Evolutionary conservation across 176 grass and related monocot genomes (phyloP), one percentile per base, ranked within the genome.

Genomic region (Stipa capillata): DNA sequence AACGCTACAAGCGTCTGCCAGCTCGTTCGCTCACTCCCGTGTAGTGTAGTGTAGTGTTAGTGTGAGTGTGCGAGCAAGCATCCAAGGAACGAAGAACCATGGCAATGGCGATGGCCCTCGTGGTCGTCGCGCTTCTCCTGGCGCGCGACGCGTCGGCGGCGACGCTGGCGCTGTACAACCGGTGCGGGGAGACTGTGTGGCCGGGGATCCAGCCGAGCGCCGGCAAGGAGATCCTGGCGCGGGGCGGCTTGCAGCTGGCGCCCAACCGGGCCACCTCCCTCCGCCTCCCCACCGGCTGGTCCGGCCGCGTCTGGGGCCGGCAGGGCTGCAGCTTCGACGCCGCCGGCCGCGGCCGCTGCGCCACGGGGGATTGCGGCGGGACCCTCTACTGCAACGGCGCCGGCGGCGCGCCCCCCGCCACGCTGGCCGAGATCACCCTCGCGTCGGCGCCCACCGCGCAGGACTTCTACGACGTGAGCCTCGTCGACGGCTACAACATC

Each of bases 381-480:
- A 21, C 34, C 11, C 86, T 99, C 70, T 88, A 81, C 87, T 99
- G 92, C 82, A 84, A 91, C 17, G 97, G 97, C 12, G 79, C 83
- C 4, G 92, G 97, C 0, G 97, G 97, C 31, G 39, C 75, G 0
- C 88, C 97, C 0, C 97, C 92, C 0, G 92, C 92, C 28, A 99
- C 97, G 3, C 92, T 99, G 2, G 92, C 90, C 0, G 92, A 96
- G 92, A 86, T 99, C 74, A 99, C 97, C 0, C 96, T 99, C 0
- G 90, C 68, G 0, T 62, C 83, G 42, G 14, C 36, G 7, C 72
- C 76, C 2, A 0, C 61, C 0, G 27, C 84, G 4, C 90, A 89
- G 39, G 95, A 97, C 85, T 97, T 97, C 91, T 97, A 97, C 85
- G 94, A 97, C 70, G 94, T 97, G 20, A 90, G 87, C 68, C 91